Evolutionary conservation across 140 eudicot genomes (phyloP), one percentile per base, ranked within the genome.

Genomic region (Stevia rebaudiana): DNA sequence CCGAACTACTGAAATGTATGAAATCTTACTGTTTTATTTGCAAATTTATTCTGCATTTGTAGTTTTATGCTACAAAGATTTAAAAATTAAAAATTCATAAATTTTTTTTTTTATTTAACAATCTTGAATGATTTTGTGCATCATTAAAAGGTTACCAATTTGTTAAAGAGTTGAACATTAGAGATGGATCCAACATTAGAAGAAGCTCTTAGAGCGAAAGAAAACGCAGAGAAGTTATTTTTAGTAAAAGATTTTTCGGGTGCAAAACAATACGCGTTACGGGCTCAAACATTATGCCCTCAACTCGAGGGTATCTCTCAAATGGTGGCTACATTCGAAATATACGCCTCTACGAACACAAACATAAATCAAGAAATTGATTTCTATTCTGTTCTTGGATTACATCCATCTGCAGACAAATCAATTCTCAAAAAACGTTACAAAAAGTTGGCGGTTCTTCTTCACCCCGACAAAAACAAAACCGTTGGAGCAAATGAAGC

Each of bases 401-500:
- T 85, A 49, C 82, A 85, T 40, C 95, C 95, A 3, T 79, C 87
- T 68, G 92, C 80, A 1, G 95, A 81, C 16, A 83, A 57, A 48
- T 79, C 89, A 8, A 67, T 56, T 22, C 18, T 92, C 24, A 92
- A 92, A 77, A 92, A 67, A 39, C 89, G 82, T 52, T 92, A 85
- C 67, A 92, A 82, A 61, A 92, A 84, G 76, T 69, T 92, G 94
- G 94, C 92, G 4, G 96, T 83, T 30, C 65, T 92, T 71, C 95
- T 92, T 52, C 99, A 92, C 69, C 99, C 99, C 6, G 99, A 92
- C 55, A 88, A 88, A 75, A 92, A 92, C 77, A 83, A 80, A 76
- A 88, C 95, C 21, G 79, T 83, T 57, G 99, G 99, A 13, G 96
- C 99, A 33, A 95, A 83, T 31, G 99, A 94, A 23, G 99, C 99